Conservation (phyloP, 2,329 filamentous ascomycete species). For the Berkeleyomyces basicola region DNA sequence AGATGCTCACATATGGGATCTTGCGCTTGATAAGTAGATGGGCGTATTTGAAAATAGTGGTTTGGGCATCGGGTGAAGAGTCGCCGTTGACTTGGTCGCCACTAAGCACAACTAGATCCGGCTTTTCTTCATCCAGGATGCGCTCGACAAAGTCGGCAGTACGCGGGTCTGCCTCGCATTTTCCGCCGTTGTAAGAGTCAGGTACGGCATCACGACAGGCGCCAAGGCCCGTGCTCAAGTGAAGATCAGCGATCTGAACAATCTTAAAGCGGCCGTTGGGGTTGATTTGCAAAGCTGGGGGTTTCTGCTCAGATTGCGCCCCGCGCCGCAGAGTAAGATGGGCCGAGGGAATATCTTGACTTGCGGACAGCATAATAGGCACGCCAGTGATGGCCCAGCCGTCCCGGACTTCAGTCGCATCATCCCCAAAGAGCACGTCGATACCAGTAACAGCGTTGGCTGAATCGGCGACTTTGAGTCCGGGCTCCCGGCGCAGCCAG, state of each 20-base stretch:
- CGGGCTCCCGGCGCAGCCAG: conserved; percentile 64
- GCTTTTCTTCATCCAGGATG: conserved; percentile 81
- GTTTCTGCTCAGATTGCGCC: conserved; percentile 25
- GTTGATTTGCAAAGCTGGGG: conserved; percentile 58
- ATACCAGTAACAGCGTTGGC: conserved; percentile 60
- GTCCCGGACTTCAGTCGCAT: conserved; percentile 75
- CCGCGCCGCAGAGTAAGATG: conserved; percentile 69
- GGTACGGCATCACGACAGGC: conserved; percentile 76
- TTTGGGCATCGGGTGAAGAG: conserved; percentile 78
- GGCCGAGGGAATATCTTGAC: conserved; percentile 45
- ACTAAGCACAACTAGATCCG: conserved; percentile 77
- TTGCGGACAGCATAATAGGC: conserved; percentile 52
- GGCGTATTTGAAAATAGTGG: conserved; percentile 84
- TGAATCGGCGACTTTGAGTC: conserved; percentile 58
- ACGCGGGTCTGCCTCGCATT: conserved; percentile 80
- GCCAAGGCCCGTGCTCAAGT: conserved; percentile 80
- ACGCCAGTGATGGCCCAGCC: conserved; percentile 70
- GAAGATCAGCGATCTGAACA: conserved; percentile 86
- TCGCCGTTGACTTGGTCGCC: conserved; percentile 95
- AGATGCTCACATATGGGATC: conserved; percentile 85
- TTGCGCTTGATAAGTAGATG: conserved; percentile 70
- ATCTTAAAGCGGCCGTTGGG: conserved; percentile 96
- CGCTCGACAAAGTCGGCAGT: conserved; percentile 77
- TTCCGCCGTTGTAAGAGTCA: conserved; percentile 49
- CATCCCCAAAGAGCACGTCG: conserved; percentile 76